A percentile compares a stretch with the other conserved stretches of the same genome.
Conservation (phyloP, 2,329 filamentous ascomycete genomes). For the Aspergillus spinulosporus region DNA sequence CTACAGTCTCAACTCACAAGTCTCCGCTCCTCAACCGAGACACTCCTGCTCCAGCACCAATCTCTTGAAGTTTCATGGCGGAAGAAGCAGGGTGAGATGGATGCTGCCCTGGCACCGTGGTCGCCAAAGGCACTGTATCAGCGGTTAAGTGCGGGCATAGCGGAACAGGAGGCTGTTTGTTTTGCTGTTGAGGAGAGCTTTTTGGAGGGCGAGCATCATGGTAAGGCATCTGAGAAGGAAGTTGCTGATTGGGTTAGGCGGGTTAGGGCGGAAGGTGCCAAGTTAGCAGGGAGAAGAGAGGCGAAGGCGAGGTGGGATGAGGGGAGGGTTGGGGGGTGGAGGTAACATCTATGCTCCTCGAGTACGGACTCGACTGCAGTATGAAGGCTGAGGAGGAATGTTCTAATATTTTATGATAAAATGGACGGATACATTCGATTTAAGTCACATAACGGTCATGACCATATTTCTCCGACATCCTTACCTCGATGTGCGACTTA, state of each 20-base stretch:
- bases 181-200: constrained; percentile 90
- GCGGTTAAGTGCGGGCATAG: constrained; percentile 70
- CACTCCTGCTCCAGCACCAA: constrained; percentile 77
- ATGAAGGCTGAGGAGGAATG: not conserved
- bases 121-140: constrained; percentile 85
- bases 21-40: constrained; percentile 69
- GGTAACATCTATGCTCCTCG: constrained; percentile 50
- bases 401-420: not conserved
- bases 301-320: constrained; percentile 94
- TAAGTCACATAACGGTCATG: not conserved
- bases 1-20: constrained; percentile 51
- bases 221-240: constrained; percentile 73
- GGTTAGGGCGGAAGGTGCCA: constrained; percentile 76
- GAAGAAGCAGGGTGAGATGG: constrained; percentile 84
- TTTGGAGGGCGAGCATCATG: constrained; percentile 61
- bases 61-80: constrained; percentile 91
- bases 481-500: not conserved
- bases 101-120: constrained; percentile 78
- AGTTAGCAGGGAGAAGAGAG: constrained; percentile 78
- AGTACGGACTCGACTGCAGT: not conserved
- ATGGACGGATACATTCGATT: not conserved
- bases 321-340: constrained; percentile 90
- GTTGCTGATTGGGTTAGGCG: constrained; percentile 79
- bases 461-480: not conserved
- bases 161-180: constrained; percentile 80